Conservation (phyloP, 352 stramenopile genomes). For the Aphanomyces astaci region DNA sequence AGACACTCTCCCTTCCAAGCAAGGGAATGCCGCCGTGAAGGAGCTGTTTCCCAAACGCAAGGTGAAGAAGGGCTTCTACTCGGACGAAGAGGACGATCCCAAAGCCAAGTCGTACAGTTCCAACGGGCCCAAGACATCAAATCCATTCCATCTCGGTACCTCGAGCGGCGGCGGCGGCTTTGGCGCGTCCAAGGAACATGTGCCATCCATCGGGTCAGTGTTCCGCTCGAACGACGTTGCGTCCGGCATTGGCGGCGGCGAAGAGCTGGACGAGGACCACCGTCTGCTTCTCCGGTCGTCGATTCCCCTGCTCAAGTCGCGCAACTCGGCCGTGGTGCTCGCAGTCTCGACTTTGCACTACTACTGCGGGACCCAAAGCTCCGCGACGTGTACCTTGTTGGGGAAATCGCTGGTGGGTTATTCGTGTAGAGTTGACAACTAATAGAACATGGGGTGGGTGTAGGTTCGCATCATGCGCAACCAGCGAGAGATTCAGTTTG, state of each 20-base stretch:
- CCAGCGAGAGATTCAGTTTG: conserved; percentile 96
- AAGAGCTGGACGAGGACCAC: conserved; percentile 95
- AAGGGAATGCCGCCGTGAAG: conserved; percentile 40
- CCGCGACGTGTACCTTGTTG: conserved; percentile 83
- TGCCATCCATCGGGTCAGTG: conserved; percentile 66
- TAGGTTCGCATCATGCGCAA: conserved; percentile 89
- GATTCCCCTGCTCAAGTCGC: conserved; percentile 94
- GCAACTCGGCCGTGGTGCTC: conserved; percentile 96
- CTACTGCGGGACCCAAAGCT: conserved; percentile 91
- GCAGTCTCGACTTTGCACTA: conserved; percentile 94
- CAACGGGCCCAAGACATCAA: conserved; percentile 29
- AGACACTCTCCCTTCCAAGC: conserved; percentile 8
- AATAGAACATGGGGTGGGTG: no score
- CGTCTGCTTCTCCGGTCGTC: conserved; percentile 90
- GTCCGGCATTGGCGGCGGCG: conserved; percentile 50
- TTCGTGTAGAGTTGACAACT: no score
- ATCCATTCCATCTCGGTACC: conserved; percentile 40
- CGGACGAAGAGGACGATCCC: conserved; percentile 91
- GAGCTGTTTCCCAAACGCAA: conserved; percentile 56
- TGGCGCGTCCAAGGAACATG: conserved; percentile 27
- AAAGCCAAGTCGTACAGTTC: conserved; percentile 48
- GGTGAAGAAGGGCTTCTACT: conserved; percentile 93
- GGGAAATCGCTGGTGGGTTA: conserved; percentile 92
- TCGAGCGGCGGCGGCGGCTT: neutral
- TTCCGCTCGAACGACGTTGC: conserved; percentile 61